Evolutionary conservation across 495 filamentous ascomycete genomes (phyloP).

Genomic region (Tetracladium setigerum): DNA sequence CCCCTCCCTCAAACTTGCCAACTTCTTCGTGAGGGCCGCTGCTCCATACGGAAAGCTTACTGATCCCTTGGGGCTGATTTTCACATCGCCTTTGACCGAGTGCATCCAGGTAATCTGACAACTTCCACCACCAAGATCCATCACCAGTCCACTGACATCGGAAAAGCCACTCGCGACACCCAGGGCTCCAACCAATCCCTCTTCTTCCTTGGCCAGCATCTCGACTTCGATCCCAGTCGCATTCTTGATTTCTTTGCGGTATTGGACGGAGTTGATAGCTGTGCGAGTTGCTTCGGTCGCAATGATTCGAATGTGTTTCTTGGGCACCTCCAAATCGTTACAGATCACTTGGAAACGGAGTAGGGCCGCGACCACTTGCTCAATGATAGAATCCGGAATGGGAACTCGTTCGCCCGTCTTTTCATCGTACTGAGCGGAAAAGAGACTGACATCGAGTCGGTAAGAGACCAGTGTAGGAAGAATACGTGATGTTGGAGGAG

Average conservation of each 20-base stretch:
- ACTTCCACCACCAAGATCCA: conserved; percentile 67
- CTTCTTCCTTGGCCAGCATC: conserved; percentile 55
- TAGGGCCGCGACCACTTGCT: conserved; percentile 40
- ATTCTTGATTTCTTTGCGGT: conserved; percentile 39
- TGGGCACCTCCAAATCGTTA: conserved; percentile 42
- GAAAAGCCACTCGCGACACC: conserved; percentile 59
- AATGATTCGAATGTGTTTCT: conserved; percentile 40
- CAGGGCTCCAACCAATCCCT: conserved; percentile 58
- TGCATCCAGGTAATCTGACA: conserved; percentile 64
- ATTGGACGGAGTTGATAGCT: conserved; percentile 50
- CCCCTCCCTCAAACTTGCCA: conserved; percentile 23
- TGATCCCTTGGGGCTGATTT: conserved; percentile 43
- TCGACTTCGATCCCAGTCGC: conserved; percentile 47
- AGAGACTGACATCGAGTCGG: conserved; percentile 50
- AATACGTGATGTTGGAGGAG: conserved; percentile 43
- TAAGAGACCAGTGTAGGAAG: conserved; percentile 51
- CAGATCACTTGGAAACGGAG: conserved; percentile 49
- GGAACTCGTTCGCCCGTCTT: conserved; percentile 26
- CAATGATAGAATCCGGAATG: conserved; percentile 42
- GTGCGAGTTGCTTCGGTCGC: conserved; percentile 62
- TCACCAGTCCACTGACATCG: conserved; percentile 51
- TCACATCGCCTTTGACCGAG: conserved; percentile 39
- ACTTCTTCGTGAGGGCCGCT: conserved; percentile 51
- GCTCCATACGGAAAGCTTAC: conserved; percentile 68
- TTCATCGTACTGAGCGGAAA: conserved; percentile 47